These are phyloP conservation scores for Lactifluus rugatus DNA, from an alignment of 768 basidiomycete species.

Conservation along the genomic window DNA sequence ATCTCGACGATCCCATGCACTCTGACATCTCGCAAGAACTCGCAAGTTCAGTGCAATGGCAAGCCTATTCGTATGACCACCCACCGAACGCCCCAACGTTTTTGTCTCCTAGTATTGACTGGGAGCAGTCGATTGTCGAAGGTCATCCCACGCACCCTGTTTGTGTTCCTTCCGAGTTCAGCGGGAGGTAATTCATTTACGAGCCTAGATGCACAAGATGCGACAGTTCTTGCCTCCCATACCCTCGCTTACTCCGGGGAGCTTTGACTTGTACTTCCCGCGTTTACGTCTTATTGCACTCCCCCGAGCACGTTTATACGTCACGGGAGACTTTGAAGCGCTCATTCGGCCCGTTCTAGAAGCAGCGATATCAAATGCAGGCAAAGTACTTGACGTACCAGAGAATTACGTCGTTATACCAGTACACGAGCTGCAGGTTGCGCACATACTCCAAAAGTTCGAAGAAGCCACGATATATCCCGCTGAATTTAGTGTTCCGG, in stretches of 20 bases:
- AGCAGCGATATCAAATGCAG: constrained; percentile 32
- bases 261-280: constrained; percentile 41
- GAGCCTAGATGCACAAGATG: constrained; percentile 47
- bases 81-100: constrained; percentile 39
- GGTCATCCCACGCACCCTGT: constrained; percentile 54
- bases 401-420: constrained; percentile 36
- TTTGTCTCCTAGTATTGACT: constrained; percentile 40
- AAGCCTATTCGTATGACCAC: constrained; percentile 41
- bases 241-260: constrained; percentile 35
- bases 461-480: constrained; percentile 36
- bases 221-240: constrained; percentile 44
- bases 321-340: constrained; percentile 44
- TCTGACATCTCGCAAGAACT: constrained; percentile 41
- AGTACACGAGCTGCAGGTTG: constrained; percentile 45
- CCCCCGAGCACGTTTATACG: constrained; percentile 33
- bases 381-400: constrained; percentile 27
- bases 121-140: constrained; percentile 55
- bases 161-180: constrained; percentile 8
- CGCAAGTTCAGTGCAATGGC: constrained; percentile 43
- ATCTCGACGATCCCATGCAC: constrained; percentile 28
- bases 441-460: constrained; percentile 43
- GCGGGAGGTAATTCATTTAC: not conserved
- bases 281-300: constrained; percentile 39
- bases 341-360: constrained; percentile 34
- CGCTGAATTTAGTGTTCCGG: constrained; percentile 32